phyloP scores from a whole-genome alignment of 257 asterid genomes.

The Solanum clarkiae region DNA sequence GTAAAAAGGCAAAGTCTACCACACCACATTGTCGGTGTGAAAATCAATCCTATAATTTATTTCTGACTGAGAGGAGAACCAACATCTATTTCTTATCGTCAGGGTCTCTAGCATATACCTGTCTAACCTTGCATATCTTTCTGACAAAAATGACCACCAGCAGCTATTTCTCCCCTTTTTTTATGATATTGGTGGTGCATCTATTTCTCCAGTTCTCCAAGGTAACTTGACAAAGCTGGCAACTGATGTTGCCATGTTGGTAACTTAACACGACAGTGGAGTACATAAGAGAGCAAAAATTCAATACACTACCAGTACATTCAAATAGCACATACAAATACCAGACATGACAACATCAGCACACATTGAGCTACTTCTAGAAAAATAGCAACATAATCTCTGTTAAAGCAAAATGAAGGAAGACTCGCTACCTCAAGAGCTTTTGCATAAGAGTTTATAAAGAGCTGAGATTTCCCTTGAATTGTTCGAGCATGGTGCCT shows the following conservation, averaged over 20 bases:
- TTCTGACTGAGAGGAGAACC: not conserved
- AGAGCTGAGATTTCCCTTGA: conserved; percentile 79
- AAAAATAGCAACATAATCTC: not conserved
- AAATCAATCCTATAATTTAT: not conserved
- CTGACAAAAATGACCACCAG: not conserved
- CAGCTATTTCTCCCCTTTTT: not conserved
- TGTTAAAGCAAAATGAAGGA: not conserved
- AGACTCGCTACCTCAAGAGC: conserved; percentile 61
- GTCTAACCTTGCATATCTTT: not conserved
- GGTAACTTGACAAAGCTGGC: not conserved
- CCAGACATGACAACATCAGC: not conserved
- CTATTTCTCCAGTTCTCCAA: not conserved
- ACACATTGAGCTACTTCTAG: not conserved
- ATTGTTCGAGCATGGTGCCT: conserved; percentile 85
- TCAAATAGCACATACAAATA: not conserved
- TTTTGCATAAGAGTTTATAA: conserved; percentile 78
- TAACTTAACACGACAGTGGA: not conserved
- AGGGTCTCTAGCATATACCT: not conserved
- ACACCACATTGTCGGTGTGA: not conserved
- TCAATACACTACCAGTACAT: not conserved
- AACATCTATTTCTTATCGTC: not conserved
- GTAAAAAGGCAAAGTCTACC: not conserved
- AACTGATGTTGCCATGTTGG: not conserved
- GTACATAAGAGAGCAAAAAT: not conserved
- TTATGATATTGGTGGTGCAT: not conserved